Percentiles rank a stretch among this genome's conserved stretches.
phyloP scores from a whole-genome alignment of 2,329 filamentous ascomycete genomes.

The Lasiodiplodia citricola region DNA sequence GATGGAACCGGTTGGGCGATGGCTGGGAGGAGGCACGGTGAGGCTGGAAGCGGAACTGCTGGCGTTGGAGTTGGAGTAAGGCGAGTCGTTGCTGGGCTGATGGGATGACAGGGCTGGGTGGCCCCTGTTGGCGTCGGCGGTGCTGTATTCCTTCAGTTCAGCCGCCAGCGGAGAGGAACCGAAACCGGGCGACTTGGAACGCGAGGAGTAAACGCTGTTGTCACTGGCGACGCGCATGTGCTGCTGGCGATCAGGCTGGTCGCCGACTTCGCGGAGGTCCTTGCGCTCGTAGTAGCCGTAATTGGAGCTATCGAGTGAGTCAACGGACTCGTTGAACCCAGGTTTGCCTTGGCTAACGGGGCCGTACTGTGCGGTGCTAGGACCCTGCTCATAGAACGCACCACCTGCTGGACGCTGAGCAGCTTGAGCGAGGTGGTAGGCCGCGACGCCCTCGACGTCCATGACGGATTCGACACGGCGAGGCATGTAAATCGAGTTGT shows the following conservation, averaged over 20 bases:
- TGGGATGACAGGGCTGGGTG: constrained; percentile 5
- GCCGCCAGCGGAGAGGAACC: constrained; percentile 12
- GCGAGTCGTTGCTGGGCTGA: not conserved
- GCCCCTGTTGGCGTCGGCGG: not conserved
- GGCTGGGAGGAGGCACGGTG: not conserved
- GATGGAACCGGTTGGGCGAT: constrained; percentile 2
- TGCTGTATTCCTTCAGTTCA: constrained; percentile 16
- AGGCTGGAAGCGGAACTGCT: constrained; percentile 12
- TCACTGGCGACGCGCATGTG: constrained; percentile 37
- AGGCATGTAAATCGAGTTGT: constrained; percentile 66
- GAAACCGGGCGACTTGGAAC: constrained; percentile 18
- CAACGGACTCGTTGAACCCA: constrained; percentile 42
- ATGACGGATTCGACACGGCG: constrained; percentile 76
- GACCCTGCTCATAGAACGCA: constrained; percentile 45
- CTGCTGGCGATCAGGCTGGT: constrained; percentile 34
- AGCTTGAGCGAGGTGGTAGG: constrained; percentile 72
- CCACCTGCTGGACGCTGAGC: constrained; percentile 52
- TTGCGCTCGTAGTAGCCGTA: constrained; percentile 31
- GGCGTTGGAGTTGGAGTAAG: constrained; percentile 11
- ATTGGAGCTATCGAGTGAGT: constrained; percentile 43
- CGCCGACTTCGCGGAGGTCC: constrained; percentile 1
- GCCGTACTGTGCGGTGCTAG: constrained; percentile 35
- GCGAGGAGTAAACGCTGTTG: constrained; percentile 23
- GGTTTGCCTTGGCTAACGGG: constrained; percentile 35
- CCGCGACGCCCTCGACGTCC: constrained; percentile 75